Percentiles rank a stretch among this genome's conserved stretches.
These are phyloP conservation scores for Penstemon barbatus DNA, from an alignment of 257 asterid genomes.

Conservation along the genomic window DNA sequence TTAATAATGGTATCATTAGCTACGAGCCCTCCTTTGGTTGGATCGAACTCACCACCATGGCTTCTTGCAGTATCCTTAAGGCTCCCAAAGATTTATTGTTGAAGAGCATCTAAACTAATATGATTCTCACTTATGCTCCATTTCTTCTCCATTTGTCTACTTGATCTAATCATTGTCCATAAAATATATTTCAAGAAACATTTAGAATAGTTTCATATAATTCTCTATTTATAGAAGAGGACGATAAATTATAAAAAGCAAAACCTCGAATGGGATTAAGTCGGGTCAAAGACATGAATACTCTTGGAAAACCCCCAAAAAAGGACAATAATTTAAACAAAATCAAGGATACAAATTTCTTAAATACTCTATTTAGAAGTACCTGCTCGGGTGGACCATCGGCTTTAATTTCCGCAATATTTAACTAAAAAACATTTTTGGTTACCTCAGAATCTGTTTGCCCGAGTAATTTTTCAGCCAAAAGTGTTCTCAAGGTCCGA, in stretches of 20 bases:
- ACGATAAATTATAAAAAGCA: neutral
- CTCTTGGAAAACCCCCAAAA: too few species aligned
- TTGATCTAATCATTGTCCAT: conserved; percentile 35
- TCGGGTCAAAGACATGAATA: too few species aligned
- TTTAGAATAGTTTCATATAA: neutral
- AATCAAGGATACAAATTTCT: too few species aligned
- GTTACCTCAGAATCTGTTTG: conserved; percentile 29
- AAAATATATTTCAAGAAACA: neutral
- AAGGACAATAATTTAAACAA: neutral
- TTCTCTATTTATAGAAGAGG: neutral
- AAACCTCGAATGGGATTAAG: neutral
- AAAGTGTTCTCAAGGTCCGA: conserved; percentile 53
- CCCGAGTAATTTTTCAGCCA: conserved; percentile 41
- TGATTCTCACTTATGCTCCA: conserved; percentile 61
- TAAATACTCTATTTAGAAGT: neutral
- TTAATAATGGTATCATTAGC: conserved; percentile 36
- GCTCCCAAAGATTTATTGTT: conserved; percentile 70
- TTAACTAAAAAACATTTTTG: conserved; percentile 27
- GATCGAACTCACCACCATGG: conserved; percentile 74
- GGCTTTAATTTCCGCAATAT: conserved; percentile 28
- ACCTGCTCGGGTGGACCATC: conserved; percentile 38
- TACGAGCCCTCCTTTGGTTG: conserved; percentile 46
- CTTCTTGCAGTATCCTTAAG: conserved; percentile 79
- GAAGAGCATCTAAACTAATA: conserved; percentile 65
- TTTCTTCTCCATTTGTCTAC: conserved; percentile 47